phyloP scores from a whole-genome alignment of 139 green algal genomes.

The Micractinium sp. region DNA sequence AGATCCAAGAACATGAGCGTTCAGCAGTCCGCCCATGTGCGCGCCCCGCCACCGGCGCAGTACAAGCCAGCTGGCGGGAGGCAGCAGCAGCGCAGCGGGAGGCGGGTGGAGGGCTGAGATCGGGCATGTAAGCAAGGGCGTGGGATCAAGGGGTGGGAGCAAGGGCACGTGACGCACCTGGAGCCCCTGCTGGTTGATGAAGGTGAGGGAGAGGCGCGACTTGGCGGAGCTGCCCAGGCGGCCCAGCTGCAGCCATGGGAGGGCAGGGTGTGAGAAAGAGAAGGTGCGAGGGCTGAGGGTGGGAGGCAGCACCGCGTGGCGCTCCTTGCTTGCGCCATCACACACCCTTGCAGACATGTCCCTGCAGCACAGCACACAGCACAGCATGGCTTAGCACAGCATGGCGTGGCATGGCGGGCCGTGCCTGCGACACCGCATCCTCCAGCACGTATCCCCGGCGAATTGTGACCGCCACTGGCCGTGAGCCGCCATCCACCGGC shows the following conservation, averaged over 20 bases:
- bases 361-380: not conserved
- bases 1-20: too few species aligned
- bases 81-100: too few species aligned
- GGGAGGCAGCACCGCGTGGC: not conserved
- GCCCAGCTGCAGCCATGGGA: conserved; percentile 31
- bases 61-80: not conserved
- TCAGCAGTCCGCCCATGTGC: too few species aligned
- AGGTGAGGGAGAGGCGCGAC: conserved; percentile 71
- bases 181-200: conserved; percentile 71
- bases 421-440: not conserved
- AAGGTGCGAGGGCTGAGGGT: too few species aligned
- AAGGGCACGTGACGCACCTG: conserved; percentile 5
- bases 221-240: conserved; percentile 58
- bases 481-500: conserved; percentile 53
- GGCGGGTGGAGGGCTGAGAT: too few species aligned
- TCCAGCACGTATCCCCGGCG: conserved; percentile 16
- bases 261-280: not conserved
- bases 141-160: too few species aligned
- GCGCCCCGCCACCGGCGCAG: not conserved
- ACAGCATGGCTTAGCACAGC: not conserved
- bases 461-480: conserved; percentile 51
- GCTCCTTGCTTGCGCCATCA: not conserved
- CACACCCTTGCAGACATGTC: not conserved
- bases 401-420: not conserved
- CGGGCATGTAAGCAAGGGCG: not conserved